Evolutionary conservation across 2,329 filamentous ascomycete species (phyloP).

Genomic region (Epichloe hybrida): DNA sequence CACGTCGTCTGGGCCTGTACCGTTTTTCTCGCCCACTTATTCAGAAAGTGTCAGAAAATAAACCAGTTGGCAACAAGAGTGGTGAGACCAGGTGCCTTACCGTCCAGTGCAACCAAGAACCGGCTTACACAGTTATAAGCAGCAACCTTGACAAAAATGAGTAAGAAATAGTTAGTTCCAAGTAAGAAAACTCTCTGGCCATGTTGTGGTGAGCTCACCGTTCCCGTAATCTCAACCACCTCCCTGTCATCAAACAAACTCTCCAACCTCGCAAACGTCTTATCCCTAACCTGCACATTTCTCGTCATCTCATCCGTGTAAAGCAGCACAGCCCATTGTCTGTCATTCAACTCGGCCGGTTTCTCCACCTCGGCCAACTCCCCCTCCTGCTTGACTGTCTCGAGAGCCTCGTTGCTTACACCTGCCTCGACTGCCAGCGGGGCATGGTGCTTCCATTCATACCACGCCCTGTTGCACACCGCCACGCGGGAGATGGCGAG

Average conservation of each 20-base stretch:
- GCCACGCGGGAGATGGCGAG: conserved; percentile 72
- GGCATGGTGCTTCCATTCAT: conserved; percentile 72
- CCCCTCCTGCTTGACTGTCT: conserved; percentile 24
- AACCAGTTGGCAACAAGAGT: background rate
- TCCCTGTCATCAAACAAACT: conserved; percentile 52
- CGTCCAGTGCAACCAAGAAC: conserved; percentile 71
- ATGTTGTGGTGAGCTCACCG: conserved; percentile 29
- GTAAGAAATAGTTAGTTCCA: background rate
- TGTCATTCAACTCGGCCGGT: conserved; percentile 33
- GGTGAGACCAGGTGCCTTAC: conserved; percentile 27
- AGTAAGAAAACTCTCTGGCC: too few species aligned
- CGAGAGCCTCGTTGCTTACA: conserved; percentile 37
- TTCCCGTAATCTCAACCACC: conserved; percentile 70
- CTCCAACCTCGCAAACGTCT: conserved; percentile 51
- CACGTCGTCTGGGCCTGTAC: conserved; percentile 32
- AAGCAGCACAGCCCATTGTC: conserved; percentile 54
- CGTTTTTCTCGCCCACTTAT: conserved; percentile 47
- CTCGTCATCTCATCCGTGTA: conserved; percentile 80
- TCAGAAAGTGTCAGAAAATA: conserved; percentile 6
- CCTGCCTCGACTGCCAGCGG: conserved; percentile 50
- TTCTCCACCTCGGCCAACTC: conserved; percentile 12
- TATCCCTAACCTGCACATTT: conserved; percentile 54
- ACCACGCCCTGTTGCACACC: conserved; percentile 68
- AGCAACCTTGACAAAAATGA: conserved; percentile 32
- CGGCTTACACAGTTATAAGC: conserved; percentile 78